A percentile compares a stretch with the other conserved stretches of the same genome.
Conservation (phyloP, 805 yeast genomes). For the Yarrowia hollandica region DNA sequence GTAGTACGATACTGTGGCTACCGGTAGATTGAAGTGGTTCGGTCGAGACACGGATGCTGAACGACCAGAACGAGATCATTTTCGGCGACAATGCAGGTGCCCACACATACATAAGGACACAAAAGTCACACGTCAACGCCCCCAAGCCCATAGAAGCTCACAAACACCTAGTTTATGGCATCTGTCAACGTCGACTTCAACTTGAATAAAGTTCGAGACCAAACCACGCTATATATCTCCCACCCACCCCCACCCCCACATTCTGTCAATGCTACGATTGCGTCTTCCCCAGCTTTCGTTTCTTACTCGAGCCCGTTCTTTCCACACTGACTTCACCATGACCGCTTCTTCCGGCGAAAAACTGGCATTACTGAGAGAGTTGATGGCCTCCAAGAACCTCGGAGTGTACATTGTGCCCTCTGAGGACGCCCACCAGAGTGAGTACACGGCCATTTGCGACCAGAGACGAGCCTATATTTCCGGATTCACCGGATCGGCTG, state of each 20-base stretch:
- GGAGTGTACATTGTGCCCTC: conserved; percentile 79
- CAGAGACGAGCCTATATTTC: conserved; percentile 79
- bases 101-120: no score
- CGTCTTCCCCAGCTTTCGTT: conserved; percentile 18
- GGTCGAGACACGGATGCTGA: no score
- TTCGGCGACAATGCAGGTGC: no score
- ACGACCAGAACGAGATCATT: no score
- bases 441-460: conserved; percentile 79
- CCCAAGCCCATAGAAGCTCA: no score
- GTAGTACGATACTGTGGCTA: no score
- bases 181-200: not conserved
- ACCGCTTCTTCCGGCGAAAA: conserved; percentile 42
- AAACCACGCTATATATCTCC: conserved; percentile 11
- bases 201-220: conserved; percentile 4
- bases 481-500: conserved; percentile 91
- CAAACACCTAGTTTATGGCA: not conserved
- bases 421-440: conserved; percentile 93
- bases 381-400: conserved; percentile 62
- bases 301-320: conserved; percentile 25
- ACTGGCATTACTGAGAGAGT: conserved; percentile 57
- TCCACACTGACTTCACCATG: conserved; percentile 16
- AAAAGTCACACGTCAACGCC: no score
- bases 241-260: conserved; percentile 3
- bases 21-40: no score
- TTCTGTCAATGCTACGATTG: conserved; percentile 22